These are phyloP conservation scores for Ascochyta fabae DNA, from an alignment of 2,329 filamentous ascomycete species.

Conservation along the genomic window DNA sequence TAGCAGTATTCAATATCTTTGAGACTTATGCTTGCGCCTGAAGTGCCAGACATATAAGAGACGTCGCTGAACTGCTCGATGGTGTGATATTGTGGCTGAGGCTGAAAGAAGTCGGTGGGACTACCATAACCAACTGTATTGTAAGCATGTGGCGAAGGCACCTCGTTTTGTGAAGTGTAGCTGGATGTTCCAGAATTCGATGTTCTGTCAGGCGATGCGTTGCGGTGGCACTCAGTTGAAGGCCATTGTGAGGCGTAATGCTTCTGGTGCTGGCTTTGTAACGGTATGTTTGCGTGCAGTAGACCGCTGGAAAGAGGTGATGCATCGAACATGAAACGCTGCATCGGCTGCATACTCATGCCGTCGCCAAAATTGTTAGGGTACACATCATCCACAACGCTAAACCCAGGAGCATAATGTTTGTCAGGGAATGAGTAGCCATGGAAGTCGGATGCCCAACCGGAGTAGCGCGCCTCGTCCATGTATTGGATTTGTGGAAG, in stretches of 20 bases:
- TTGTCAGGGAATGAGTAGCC: conserved; percentile 12
- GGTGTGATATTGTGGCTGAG: conserved; percentile 26
- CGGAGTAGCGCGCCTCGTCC: conserved; percentile 27
- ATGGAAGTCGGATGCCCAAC: conserved; percentile 14
- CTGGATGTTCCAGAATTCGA: conserved; percentile 42
- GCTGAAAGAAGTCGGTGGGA: conserved; percentile 26
- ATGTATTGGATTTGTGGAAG: conserved; percentile 38
- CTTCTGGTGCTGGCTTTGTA: conserved; percentile 22
- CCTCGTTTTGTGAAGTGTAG: conserved; percentile 40
- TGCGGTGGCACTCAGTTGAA: conserved; percentile 27
- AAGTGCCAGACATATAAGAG: conserved; percentile 19
- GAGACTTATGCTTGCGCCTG: conserved; percentile 33
- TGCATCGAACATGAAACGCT: conserved; percentile 44
- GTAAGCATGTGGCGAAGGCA: conserved; percentile 33
- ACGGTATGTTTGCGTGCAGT: conserved; percentile 38
- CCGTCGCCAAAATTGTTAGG: conserved; percentile 26
- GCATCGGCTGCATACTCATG: conserved; percentile 38
- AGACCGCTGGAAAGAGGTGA: conserved; percentile 34
- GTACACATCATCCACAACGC: conserved; percentile 26
- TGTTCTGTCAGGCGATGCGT: conserved; percentile 44
- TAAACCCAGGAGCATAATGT: conserved; percentile 19
- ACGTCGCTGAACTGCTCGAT: conserved; percentile 24
- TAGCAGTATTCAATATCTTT: conserved; percentile 45
- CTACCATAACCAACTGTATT: conserved; percentile 27
- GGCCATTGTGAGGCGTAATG: conserved; percentile 35